Conservation (phyloP, 108 stramenopile genomes). For the Skeletonema tropicum region DNA sequence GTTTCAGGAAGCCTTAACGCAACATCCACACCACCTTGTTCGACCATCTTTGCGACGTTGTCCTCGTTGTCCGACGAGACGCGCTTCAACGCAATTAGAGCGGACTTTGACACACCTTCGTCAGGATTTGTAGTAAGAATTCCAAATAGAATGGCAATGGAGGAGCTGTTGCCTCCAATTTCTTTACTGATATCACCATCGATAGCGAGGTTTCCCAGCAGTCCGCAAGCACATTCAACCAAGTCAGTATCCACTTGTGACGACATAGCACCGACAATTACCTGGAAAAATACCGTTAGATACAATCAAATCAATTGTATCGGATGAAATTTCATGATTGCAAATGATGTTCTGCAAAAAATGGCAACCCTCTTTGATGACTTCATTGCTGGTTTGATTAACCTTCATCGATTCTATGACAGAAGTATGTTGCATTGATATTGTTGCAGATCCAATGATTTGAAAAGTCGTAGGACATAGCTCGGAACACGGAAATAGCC, state of each 20-base stretch:
- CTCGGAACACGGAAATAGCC: constrained; percentile 39
- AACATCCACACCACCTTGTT: constrained; percentile 7
- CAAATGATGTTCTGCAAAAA: constrained; percentile 45
- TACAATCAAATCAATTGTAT: constrained; percentile 8
- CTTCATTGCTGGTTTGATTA: constrained; percentile 20
- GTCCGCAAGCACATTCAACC: constrained; percentile 16
- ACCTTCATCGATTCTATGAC: constrained; percentile 35
- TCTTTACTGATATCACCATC: constrained; percentile 3
- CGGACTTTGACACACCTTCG: constrained; percentile 2
- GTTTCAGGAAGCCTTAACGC: not conserved
- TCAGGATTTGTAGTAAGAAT: not conserved
- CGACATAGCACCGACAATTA: constrained; percentile 30
- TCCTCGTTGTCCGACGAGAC: constrained; percentile 1
- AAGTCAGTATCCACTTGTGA: not conserved
- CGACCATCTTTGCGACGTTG: not conserved
- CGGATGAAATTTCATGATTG: constrained; percentile 10
- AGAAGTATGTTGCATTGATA: constrained; percentile 32
- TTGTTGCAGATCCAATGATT: constrained; percentile 22
- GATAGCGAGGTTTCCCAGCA: constrained; percentile 25
- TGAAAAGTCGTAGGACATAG: constrained; percentile 43
- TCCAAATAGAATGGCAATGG: not conserved
- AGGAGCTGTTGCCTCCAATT: constrained; percentile 14
- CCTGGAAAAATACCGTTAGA: constrained; percentile 5
- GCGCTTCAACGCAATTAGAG: constrained; percentile 13
- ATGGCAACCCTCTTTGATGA: constrained; percentile 31